Evolutionary conservation across 345 rosid species (phyloP).

Genomic region (Salix arbutifolia): DNA sequence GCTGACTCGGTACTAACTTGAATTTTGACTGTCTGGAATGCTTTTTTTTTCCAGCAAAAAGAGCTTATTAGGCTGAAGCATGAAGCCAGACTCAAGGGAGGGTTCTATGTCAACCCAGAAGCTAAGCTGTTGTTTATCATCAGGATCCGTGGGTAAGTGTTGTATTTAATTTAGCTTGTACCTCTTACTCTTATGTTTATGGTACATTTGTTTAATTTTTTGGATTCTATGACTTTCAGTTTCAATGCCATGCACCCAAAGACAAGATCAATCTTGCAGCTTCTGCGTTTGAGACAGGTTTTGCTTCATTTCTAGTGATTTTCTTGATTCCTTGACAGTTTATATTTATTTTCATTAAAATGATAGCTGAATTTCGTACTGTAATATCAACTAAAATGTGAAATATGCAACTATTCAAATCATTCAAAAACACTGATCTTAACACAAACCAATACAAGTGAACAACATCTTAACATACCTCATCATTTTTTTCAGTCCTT

Average conservation of each 20-base stretch:
- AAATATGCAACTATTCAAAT: neutral
- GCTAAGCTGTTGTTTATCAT: slow-evolving; percentile 75
- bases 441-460: neutral
- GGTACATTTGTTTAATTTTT: neutral
- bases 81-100: slow-evolving; percentile 81
- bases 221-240: slow-evolving; percentile 28
- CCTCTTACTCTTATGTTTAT: neutral
- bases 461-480: slow-evolving; percentile 45
- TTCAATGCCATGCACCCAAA: slow-evolving; percentile 86
- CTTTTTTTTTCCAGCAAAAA: slow-evolving; percentile 39
- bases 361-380: neutral
- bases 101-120: slow-evolving; percentile 87
- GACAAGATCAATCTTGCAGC: slow-evolving; percentile 80
- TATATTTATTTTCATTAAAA: neutral
- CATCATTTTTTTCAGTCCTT: slow-evolving; percentile 37
- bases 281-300: slow-evolving; percentile 88
- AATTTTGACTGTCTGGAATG: neutral
- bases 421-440: neutral
- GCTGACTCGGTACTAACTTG: neutral
- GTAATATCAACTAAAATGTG: neutral
- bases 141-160: slow-evolving; percentile 45
- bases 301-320: neutral
- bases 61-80: slow-evolving; percentile 66
- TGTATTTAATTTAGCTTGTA: neutral
- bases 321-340: neutral